Evolutionary conservation across 495 filamentous ascomycete genomes (phyloP).

Genomic region (Apiosordaria backusii): DNA sequence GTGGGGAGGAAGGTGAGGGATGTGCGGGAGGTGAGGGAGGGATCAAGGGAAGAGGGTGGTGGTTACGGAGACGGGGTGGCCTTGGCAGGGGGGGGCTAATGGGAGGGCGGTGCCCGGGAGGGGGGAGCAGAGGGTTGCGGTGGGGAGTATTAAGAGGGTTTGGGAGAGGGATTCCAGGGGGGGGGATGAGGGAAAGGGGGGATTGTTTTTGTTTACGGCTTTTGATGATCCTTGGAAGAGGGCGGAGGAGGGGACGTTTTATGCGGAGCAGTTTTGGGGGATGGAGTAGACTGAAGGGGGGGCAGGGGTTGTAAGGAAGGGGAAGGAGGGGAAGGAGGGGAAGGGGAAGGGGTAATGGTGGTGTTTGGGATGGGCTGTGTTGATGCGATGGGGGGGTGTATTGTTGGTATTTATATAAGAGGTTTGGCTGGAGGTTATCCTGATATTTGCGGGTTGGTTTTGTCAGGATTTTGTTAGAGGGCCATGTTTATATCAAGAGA

Average conservation of each 20-base stretch:
- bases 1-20: conserved; percentile 53
- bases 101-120: conserved; percentile 59
- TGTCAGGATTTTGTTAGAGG: no score
- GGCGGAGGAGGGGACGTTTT: conserved; percentile 59
- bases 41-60: conserved; percentile 38
- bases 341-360: no score
- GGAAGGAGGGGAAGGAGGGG: background rate
- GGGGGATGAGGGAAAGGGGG: conserved; percentile 30
- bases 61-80: conserved; percentile 82
- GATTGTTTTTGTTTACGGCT: conserved; percentile 67
- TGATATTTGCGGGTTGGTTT: no score
- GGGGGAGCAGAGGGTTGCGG: conserved; percentile 59
- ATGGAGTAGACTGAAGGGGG: conserved; percentile 32
- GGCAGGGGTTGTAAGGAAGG: background rate
- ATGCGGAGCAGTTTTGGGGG: conserved; percentile 72
- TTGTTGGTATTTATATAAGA: no score
- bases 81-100: conserved; percentile 60
- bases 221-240: conserved; percentile 79
- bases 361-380: no score
- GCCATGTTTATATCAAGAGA: no score
- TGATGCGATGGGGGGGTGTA: no score
- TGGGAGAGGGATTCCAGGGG: conserved; percentile 36
- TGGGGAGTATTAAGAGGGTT: conserved; percentile 56
- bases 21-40: conserved; percentile 32
- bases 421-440: no score